Evolutionary conservation across 73 alveolate species (phyloP), one percentile per base, ranked within the genome.

Genomic region (Loxodes magnus): DNA sequence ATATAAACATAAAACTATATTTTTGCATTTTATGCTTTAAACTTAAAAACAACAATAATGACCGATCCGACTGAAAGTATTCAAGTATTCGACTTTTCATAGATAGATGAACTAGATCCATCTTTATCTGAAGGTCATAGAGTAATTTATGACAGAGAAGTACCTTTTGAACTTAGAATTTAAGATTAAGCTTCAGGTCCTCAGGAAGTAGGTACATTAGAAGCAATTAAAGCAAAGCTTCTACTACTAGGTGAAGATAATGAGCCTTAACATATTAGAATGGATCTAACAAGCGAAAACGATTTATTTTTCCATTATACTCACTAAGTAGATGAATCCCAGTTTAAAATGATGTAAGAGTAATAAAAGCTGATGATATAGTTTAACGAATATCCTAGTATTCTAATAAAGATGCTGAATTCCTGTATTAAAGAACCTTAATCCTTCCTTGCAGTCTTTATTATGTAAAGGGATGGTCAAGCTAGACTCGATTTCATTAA

Each of bases 91-190:
- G 97, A 87, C 51, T 87, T 87, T 67, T 28, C 76, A 3, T 82
- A 86, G 38, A 71, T 91, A 30, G 97, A 91, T 26, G 96, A 82
- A 43, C 79, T 80, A 94, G 98, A 91, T 59, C 98, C 98, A 0
- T 66, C 96, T 41, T 73, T 91, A 3, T 53, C 70, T 51, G 69
- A 70, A 30, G 97, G 96, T 2, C 96, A 82, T 57, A 65, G 70
- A 30, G 64, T 84, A 5, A 49, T 71, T n/a, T 84, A 74, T 50
- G 96, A 84, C 53, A 82, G 93, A 43, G 96, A 84, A 43, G 89
- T 69, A 5, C 96, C 96, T 1, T 84, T 84, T 42, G 96, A 84
- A 53, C 70, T 84, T 43, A 67, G 96, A 48, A 84, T 84, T 37
- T 79, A 84, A 65, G 96, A 77, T 35, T 48, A 59, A 23, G 64